Evolutionary conservation across 2,329 filamentous ascomycete genomes (phyloP).

Genomic region (Fusarium globosum): DNA sequence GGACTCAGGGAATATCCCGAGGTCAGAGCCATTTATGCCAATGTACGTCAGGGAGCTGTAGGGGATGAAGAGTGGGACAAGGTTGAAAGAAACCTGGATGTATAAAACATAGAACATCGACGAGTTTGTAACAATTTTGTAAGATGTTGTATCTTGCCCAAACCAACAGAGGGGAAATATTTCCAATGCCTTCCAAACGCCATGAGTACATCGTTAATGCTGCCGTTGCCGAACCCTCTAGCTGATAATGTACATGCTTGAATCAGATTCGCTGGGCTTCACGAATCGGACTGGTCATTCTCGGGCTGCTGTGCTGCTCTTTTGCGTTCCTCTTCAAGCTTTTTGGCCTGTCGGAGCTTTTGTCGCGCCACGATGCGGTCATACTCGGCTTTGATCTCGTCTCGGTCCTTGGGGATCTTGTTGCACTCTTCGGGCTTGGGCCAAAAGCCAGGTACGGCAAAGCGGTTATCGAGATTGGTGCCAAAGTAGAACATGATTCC

Average conservation of each 20-base stretch:
- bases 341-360: conserved; percentile 78
- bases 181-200: conserved; percentile 41
- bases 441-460: conserved; percentile 93
- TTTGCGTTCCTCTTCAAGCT: conserved; percentile 50
- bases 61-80: conserved; percentile 65
- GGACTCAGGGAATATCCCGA: conserved; percentile 74
- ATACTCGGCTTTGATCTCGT: conserved; percentile 86
- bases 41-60: conserved; percentile 65
- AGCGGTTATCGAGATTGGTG: conserved; percentile 94
- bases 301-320: conserved; percentile 38
- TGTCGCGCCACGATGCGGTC: conserved; percentile 72
- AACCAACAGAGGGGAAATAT: conserved; percentile 33
- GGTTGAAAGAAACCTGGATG: conserved; percentile 65
- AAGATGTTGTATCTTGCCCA: conserved; percentile 32
- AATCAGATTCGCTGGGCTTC: conserved; percentile 5
- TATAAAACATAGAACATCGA: conserved; percentile 48
- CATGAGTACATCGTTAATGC: conserved; percentile 36
- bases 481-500: conserved; percentile 99
- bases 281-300: conserved; percentile 29
- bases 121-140: conserved; percentile 32
- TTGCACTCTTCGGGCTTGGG: conserved; percentile 83
- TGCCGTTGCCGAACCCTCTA: conserved; percentile 11
- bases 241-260: conserved; percentile 37
- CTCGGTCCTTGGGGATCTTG: conserved; percentile 78
- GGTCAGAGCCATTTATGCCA: conserved; percentile 84